phyloP scores from a whole-genome alignment of 2,329 filamentous ascomycete species.

The Penicillium sp. region DNA sequence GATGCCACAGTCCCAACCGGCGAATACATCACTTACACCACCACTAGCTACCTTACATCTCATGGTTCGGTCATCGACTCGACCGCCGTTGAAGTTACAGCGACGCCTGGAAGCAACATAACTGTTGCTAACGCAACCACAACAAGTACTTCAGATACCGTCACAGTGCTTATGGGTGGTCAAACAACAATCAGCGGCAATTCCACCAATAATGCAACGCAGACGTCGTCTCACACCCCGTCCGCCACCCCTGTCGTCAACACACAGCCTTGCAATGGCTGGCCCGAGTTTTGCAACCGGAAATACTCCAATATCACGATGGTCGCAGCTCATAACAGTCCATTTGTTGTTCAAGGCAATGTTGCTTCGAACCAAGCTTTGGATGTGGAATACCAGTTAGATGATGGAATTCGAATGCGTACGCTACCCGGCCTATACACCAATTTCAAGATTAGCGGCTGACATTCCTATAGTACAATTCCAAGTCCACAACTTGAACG shows the following conservation, averaged over 20 bases:
- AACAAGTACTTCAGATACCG: slow-evolving; percentile 43
- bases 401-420: slow-evolving; percentile 71
- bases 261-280: slow-evolving; percentile 79
- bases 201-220: slow-evolving; percentile 51
- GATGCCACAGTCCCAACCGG: slow-evolving; percentile 43
- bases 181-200: slow-evolving; percentile 55
- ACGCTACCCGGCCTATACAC: slow-evolving; percentile 29
- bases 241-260: slow-evolving; percentile 59
- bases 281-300: slow-evolving; percentile 75
- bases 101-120: slow-evolving; percentile 23
- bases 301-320: slow-evolving; percentile 83
- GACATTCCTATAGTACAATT: slow-evolving; percentile 57
- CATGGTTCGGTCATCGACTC: slow-evolving; percentile 26
- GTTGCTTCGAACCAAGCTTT: slow-evolving; percentile 77
- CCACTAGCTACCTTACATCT: slow-evolving; percentile 37
- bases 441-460: not conserved
- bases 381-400: slow-evolving; percentile 70
- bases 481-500: slow-evolving; percentile 61
- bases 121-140: slow-evolving; percentile 34
- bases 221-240: slow-evolving; percentile 50
- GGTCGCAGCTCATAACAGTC: slow-evolving; percentile 80
- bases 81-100: slow-evolving; percentile 33
- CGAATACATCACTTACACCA: slow-evolving; percentile 42
- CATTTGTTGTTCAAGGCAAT: slow-evolving; percentile 73
- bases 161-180: slow-evolving; percentile 47